Evolutionary conservation across 495 filamentous ascomycete species (phyloP).

Genomic region (Aspergillus indologenus): DNA sequence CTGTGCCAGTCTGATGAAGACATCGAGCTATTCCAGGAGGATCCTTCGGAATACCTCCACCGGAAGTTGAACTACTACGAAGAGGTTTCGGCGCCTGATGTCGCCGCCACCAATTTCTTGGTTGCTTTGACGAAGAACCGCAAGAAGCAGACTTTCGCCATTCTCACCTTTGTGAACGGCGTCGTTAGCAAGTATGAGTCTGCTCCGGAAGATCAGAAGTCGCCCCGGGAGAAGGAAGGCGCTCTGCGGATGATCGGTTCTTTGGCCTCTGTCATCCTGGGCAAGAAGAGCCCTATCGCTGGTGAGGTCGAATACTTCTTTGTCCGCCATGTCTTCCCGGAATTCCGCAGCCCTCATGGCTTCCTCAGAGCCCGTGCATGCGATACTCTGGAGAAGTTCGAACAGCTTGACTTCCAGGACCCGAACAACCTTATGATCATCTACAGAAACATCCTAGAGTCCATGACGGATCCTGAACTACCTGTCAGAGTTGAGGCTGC

Average conservation of each 20-base stretch:
- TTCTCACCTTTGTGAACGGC: slow-evolving; percentile 88
- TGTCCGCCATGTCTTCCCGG: slow-evolving; percentile 95
- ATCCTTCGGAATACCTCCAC: slow-evolving; percentile 94
- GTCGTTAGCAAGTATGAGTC: slow-evolving; percentile 88
- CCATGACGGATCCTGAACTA: slow-evolving; percentile 87
- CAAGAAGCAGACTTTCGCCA: slow-evolving; percentile 91
- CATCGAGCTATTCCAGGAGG: slow-evolving; percentile 86
- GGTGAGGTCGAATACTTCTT: slow-evolving; percentile 99
- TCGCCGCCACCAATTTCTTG: slow-evolving; percentile 94
- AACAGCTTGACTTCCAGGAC: slow-evolving; percentile 93
- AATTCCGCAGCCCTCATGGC: slow-evolving; percentile 89
- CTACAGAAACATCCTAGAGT: slow-evolving; percentile 94
- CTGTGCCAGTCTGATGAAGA: slow-evolving; percentile 92
- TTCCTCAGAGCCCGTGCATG: slow-evolving; percentile 94
- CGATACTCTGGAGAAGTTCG: slow-evolving; percentile 96
- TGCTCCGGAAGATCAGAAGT: slow-evolving; percentile 80
- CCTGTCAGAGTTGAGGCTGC: slow-evolving; percentile 94
- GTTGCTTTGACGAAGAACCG: slow-evolving; percentile 90
- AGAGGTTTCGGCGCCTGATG: slow-evolving; percentile 92
- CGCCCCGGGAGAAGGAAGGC: slow-evolving; percentile 92
- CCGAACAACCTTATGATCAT: slow-evolving; percentile 89
- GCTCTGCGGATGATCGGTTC: slow-evolving; percentile 97
- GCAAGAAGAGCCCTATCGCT: slow-evolving; percentile 96
- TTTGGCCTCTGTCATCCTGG: slow-evolving; percentile 85
- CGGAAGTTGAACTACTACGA: slow-evolving; percentile 97